Evolutionary conservation across 176 grass and related monocot genomes (phyloP).

Genomic region (Juncus effusus): DNA sequence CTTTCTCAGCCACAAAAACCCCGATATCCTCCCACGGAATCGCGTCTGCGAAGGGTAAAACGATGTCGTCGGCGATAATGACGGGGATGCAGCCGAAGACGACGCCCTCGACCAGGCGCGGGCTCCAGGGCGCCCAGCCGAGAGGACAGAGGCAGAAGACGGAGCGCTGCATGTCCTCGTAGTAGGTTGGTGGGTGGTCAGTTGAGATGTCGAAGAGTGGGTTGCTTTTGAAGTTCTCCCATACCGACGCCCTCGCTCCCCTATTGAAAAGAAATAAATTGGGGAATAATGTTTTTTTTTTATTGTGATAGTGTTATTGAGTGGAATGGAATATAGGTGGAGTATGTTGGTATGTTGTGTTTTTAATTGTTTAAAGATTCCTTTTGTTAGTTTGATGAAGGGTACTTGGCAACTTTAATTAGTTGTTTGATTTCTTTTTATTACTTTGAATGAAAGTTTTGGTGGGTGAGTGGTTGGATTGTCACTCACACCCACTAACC

Average conservation of each 20-base stretch:
- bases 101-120: constrained; percentile 82
- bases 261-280: constrained; percentile 30
- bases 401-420: too few species aligned
- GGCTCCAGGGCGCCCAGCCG: constrained; percentile 98
- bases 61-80: constrained; percentile 90
- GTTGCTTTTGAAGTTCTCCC: constrained; percentile 98
- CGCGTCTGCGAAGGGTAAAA: constrained; percentile 88
- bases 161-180: constrained; percentile 93
- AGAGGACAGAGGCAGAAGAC: constrained; percentile 91
- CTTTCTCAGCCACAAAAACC: constrained; percentile 83
- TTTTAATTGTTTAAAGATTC: too few species aligned
- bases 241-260: constrained; percentile 77
- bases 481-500: neutral
- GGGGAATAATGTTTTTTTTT: too few species aligned
- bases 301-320: too few species aligned
- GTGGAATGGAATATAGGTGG: too few species aligned
- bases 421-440: too few species aligned
- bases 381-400: too few species aligned
- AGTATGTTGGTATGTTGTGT: too few species aligned
- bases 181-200: constrained; percentile 85
- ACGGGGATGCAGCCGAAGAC: constrained; percentile 94
- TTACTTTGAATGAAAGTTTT: too few species aligned
- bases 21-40: constrained; percentile 96
- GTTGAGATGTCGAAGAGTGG: constrained; percentile 91
- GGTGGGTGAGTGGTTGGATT: constrained; percentile 30